Evolutionary conservation across 768 basidiomycete genomes (phyloP), one percentile per base, ranked within the genome.

Genomic region (Rhodotorula diobovata): DNA sequence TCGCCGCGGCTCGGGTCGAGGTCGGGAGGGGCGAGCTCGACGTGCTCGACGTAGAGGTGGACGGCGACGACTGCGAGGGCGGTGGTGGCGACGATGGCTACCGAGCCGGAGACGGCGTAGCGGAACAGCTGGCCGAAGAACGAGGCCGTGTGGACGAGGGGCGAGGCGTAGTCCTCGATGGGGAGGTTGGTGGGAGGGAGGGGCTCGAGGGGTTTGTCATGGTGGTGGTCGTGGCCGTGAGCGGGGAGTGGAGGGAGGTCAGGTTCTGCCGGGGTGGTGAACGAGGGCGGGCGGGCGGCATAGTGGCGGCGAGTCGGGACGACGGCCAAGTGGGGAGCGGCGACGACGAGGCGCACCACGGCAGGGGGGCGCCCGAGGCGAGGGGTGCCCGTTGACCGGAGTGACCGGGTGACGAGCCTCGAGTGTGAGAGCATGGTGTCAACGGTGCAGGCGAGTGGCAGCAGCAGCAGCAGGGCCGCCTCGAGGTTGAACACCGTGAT

Each of bases 41-140:
- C 59, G 30, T 74, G 66, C 56, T 76, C 76, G 59, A 76, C 64
- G 67, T 68, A 76, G 50, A 70, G 54, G 57, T 76, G 71, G 10
- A 64, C 50, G 30, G 54, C 72, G 12, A 63, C 56, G 61, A 71
- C 37, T 2, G 46, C 48, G 1, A 34, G 14, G 43, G 70, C 18
- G 7, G 59, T 50, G 25, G 65, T 4, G 25, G 48, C 9, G 57
- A 74, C 76, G 61, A 74, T 45, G 30, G 34, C 58, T 53, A 74
- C 72, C 10, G 70, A 72, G 10, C 41, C 58, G 51, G 61, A 76
- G 43, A 74, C 73, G 39, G 76, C 56, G 59, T 71, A 73, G 32
- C 76, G 72, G 68, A 76, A 76, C 39, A 69, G 30, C 8, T 12
- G 21, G 25, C 45, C 58, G 57, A 71, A 66, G 61, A 66, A 66